Conservation (phyloP, 2,329 filamentous ascomycete species). For the Trichocomaceae sp. region DNA sequence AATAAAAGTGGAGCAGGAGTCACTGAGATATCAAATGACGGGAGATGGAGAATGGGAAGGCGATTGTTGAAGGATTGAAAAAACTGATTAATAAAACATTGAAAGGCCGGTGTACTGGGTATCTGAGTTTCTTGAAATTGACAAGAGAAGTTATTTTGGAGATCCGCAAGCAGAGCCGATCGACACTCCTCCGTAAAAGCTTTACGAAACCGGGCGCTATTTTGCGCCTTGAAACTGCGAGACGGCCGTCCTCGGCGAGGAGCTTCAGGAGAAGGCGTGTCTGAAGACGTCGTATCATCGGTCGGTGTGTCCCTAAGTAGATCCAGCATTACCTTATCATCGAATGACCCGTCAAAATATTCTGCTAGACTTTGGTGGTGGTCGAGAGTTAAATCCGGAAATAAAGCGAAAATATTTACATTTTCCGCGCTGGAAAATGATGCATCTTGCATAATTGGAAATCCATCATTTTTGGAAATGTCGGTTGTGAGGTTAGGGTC, state of each 20-base stretch:
- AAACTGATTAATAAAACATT: constrained; percentile 25
- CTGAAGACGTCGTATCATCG: not conserved
- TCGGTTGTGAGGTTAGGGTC: constrained; percentile 11
- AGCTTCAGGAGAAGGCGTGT: not conserved
- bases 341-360: constrained; percentile 4
- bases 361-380: constrained; percentile 2
- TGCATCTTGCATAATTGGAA: not conserved
- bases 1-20: constrained; percentile 26
- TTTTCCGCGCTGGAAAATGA: constrained; percentile 5
- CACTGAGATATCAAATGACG: constrained; percentile 22
- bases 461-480: not conserved
- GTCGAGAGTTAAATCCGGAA: constrained; percentile 7
- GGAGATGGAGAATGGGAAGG: constrained; percentile 29
- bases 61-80: constrained; percentile 29
- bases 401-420: constrained; percentile 12
- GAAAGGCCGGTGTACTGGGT: constrained; percentile 16
- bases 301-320: not conserved
- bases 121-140: constrained; percentile 1
- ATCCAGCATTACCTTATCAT: not conserved
- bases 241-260: constrained; percentile 3
- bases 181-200: constrained; percentile 15
- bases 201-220: constrained; percentile 1
- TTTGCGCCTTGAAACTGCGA: constrained; percentile 5
- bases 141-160: not conserved
- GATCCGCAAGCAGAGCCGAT: constrained; percentile 13